Conservation (phyloP, 768 basidiomycete species). For the Boletus barrowsii region DNA sequence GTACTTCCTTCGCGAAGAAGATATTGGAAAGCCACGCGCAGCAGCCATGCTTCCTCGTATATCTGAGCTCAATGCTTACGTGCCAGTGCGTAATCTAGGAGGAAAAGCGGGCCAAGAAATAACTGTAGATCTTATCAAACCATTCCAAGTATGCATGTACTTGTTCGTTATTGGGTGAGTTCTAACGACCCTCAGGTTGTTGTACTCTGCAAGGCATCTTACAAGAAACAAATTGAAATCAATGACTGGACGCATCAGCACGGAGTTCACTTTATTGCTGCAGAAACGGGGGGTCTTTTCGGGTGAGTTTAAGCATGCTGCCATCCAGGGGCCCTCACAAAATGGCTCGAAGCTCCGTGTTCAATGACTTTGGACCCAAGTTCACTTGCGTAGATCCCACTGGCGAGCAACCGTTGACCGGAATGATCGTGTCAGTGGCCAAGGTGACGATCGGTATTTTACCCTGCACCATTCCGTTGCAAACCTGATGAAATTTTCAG, state of each 20-base stretch:
- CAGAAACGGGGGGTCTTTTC: constrained; percentile 91
- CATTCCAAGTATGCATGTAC: constrained; percentile 72
- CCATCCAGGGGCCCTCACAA: background rate
- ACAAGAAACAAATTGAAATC: constrained; percentile 87
- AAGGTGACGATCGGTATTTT: constrained; percentile 47
- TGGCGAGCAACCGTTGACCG: constrained; percentile 90
- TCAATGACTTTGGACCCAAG: constrained; percentile 94
- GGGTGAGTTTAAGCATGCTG: constrained; percentile 52
- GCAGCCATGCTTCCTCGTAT: constrained; percentile 83
- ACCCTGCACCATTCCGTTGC: background rate
- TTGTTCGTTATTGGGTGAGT: background rate
- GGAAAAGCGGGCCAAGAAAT: constrained; percentile 76
- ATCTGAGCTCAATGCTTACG: constrained; percentile 93
- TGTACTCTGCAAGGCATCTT: constrained; percentile 76
- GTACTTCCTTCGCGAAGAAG: constrained; percentile 91
- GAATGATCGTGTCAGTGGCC: constrained; percentile 94
- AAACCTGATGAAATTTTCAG: constrained; percentile 36
- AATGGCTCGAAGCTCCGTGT: constrained; percentile 62
- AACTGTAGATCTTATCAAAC: constrained; percentile 74
- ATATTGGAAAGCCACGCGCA: constrained; percentile 86
- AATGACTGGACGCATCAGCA: constrained; percentile 93
- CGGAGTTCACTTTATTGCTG: constrained; percentile 86
- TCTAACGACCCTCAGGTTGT: constrained; percentile 58
- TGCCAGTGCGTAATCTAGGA: constrained; percentile 85
- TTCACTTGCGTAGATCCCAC: constrained; percentile 97